phyloP scores from a whole-genome alignment of 1,139 yeast species.

The Blastobotrys arbuscula region DNA sequence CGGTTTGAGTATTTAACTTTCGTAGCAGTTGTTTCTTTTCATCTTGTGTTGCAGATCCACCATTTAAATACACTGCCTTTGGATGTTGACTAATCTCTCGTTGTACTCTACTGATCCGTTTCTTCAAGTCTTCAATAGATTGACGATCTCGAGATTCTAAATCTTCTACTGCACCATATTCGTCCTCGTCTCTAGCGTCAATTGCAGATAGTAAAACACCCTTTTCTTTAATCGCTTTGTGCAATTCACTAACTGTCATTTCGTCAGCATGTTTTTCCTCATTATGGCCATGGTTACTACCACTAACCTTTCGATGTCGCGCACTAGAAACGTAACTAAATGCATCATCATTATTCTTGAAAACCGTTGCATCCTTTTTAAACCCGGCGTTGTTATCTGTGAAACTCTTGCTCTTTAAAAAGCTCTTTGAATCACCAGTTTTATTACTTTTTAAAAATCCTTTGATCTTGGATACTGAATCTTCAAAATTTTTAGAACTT shows the following conservation, averaged over 20 bases:
- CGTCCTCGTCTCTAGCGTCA: slow-evolving; percentile 62
- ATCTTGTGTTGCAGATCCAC: slow-evolving; percentile 27
- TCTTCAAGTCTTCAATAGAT: slow-evolving; percentile 61
- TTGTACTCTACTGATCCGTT: slow-evolving; percentile 54
- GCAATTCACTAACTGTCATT: slow-evolving; percentile 44
- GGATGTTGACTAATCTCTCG: slow-evolving; percentile 39
- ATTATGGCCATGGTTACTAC: neutral
- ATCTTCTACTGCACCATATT: slow-evolving; percentile 41
- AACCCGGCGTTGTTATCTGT: slow-evolving; percentile 30
- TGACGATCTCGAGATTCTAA: slow-evolving; percentile 41
- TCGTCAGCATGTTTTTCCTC: slow-evolving; percentile 16
- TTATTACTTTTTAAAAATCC: slow-evolving; percentile 33
- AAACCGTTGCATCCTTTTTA: slow-evolving; percentile 48
- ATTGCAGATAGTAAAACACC: slow-evolving; percentile 63
- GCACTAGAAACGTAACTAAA: slow-evolving; percentile 61
- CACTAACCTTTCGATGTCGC: slow-evolving; percentile 44
- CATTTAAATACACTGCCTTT: slow-evolving; percentile 25
- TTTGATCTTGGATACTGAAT: slow-evolving; percentile 49
- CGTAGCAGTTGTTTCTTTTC: slow-evolving; percentile 44
- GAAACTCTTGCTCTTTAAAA: slow-evolving; percentile 27
- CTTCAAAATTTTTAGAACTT: slow-evolving; percentile 55
- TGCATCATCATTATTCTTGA: slow-evolving; percentile 58
- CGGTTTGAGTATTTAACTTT: slow-evolving; percentile 53
- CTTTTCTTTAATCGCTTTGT: slow-evolving; percentile 63
- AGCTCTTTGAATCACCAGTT: slow-evolving; percentile 22